Percentiles rank a stretch among this genome's conserved stretches.
These are phyloP conservation scores for Scenedesmus sp. DNA, from an alignment of 163 green algal species.

Conservation along the genomic window DNA sequence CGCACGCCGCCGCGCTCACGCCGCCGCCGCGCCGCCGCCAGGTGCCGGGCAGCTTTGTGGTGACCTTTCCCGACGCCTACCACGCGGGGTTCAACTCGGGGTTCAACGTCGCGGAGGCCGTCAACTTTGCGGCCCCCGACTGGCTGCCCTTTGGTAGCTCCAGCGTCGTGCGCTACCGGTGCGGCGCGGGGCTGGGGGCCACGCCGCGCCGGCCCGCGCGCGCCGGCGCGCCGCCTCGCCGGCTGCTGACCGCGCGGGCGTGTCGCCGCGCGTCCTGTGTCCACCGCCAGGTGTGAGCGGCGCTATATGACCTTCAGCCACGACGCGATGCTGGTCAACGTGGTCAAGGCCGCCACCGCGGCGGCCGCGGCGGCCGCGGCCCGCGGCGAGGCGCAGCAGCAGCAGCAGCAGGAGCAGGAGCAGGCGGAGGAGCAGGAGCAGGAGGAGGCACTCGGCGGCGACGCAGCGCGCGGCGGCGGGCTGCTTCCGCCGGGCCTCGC, in stretches of 20 bases:
- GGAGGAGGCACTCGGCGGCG: slow-evolving; percentile 5
- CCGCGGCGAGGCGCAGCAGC: background rate
- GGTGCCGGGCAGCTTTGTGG: slow-evolving; percentile 84
- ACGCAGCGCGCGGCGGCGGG: background rate
- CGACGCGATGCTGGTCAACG: slow-evolving; percentile 47
- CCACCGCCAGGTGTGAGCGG: slow-evolving; percentile 19
- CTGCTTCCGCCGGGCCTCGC: background rate
- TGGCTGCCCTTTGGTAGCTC: slow-evolving; percentile 72
- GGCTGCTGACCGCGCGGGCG: too few species aligned
- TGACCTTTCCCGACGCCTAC: slow-evolving; percentile 83
- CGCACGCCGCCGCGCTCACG: too few species aligned
- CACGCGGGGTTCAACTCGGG: slow-evolving; percentile 77
- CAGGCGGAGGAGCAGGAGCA: slow-evolving; percentile 12
- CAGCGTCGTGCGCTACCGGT: slow-evolving; percentile 70
- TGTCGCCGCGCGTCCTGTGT: background rate
- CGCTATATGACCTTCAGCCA: slow-evolving; percentile 48
- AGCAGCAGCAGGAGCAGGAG: slow-evolving; percentile 16
- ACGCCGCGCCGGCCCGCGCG: background rate
- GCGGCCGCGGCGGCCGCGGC: background rate
- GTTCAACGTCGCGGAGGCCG: slow-evolving; percentile 91
- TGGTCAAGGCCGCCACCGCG: slow-evolving; percentile 24
- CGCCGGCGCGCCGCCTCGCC: background rate
- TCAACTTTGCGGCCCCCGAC: slow-evolving; percentile 85
- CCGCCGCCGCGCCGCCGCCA: too few species aligned
- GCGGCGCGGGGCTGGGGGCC: too few species aligned